Base-by-base conservation (phyloP, 2,329 filamentous ascomycete species). In the Cryphonectria nitschkei region DNA sequence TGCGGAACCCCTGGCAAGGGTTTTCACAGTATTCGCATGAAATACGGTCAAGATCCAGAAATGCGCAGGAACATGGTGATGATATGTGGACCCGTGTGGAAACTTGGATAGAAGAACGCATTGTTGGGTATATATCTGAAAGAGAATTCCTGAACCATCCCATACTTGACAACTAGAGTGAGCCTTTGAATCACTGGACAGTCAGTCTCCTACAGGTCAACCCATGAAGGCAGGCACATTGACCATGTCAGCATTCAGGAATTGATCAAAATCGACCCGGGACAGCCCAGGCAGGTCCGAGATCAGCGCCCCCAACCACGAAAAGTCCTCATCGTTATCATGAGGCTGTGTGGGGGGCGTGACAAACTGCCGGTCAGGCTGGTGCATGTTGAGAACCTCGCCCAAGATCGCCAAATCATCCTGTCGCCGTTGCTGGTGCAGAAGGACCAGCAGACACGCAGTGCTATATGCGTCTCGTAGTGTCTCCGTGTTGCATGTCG, bases 381-480 rank as follows among this genome's bases (percentile, higher is more conserved):
- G 80, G 77, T 64, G 81, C 81, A 0, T 74, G 75, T 52, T 79
- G 77, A 84, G 71, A 0, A 84, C 79, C n/a, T 82, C 78, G 0
- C 75, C 76, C 6, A 87, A 76, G 0, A 78, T 72, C 0, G 77
- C 76, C 0, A 81, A 77, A 13, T 81, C 80, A 26, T 85, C 83
- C 71, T 86, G 83, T 67, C 85, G 86, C n/a, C 81, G 78, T 8
- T 82, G 80, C 70, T 87, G 84, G 56, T 88, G 86, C 60, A 89
- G 77, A 0, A 84, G 77, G 14, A 89, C 81, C 22, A 89, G 80
- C 34, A 88, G 76, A 16, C 85, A 86, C 0, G 87, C 87, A 0
- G 86, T 88, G 19, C 83, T 84, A 26, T 87, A 79, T 0, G 86
- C 87, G 73, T 89, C 87, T 7, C 83, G 83, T 72, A 86, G 84